Base-by-base conservation (phyloP, 352 stramenopile genomes). In the Phytopythium kandeliae region DNA sequence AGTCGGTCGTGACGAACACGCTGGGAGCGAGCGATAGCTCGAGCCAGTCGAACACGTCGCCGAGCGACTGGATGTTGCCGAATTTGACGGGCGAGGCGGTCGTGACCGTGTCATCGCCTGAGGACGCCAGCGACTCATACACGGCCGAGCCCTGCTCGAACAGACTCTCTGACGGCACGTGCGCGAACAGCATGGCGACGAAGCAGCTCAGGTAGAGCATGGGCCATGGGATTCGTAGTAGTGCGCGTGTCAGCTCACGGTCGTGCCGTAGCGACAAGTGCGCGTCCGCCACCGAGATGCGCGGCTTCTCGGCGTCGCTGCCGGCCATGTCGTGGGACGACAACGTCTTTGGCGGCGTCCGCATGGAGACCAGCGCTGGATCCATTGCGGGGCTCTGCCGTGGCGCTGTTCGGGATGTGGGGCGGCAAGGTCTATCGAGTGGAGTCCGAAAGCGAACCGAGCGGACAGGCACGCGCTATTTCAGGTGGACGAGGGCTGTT, bases 1-100 rank as follows among this genome's bases (percentile, higher is more conserved):
- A 81, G 52, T 77, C 67, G 8, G 64, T 50, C 3, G 69, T 80
- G 9, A 84, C 55, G 45, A 84, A 84, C 26, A 75, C 58, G 5
- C 52, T 51, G 1, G 67, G 72, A 28, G 70, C 62, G 25, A 84
- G 66, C 21, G 69, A 64, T 24, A 74, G 42, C 22, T 54, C 62
- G 28, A 84, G 43, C 69, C 72, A 84, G 26, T 71, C 57, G 49
- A 79, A 84, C 4, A 63, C 62, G 34, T 84, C 70, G 4, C 34
- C 43, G 48, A 67, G 51, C 7, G 54, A 54, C 24, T 58, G 49
- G 22, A 84, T 73, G 54, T 79, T 81, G 33, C 43, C 40, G 37
- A 79, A 79, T 34, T 84, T 81, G 34, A 78, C 62, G 19, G 51
- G 67, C 24, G 69, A 77, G 53, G 71, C 56, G 4, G 40, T 40